These are phyloP conservation scores for Dendrobium nobile DNA, from an alignment of 106 monocot species.

Conservation along the genomic window DNA sequence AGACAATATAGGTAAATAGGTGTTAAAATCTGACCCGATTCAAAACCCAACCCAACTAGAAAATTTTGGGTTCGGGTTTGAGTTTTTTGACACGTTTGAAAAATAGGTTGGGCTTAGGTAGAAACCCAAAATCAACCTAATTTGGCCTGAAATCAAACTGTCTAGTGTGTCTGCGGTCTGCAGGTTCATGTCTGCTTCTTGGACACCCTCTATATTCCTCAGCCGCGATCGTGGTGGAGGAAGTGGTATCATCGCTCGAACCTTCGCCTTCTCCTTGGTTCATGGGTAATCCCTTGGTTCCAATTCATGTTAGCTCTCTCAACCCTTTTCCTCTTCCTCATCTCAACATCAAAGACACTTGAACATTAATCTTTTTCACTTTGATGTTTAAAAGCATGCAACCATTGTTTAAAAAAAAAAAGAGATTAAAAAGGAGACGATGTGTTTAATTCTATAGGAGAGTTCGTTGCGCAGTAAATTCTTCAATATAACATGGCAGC, in stretches of 20 bases:
- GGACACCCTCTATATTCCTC: slow-evolving; percentile 28
- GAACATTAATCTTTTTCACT: slow-evolving; percentile 33
- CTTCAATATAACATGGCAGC: slow-evolving; percentile 90
- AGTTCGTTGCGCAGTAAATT: slow-evolving; percentile 90
- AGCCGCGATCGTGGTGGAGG: not conserved
- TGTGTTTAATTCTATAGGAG: slow-evolving; percentile 37
- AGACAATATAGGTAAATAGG: too few relatives aligned
- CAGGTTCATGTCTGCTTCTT: slow-evolving; percentile 42
- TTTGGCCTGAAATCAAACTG: too few relatives aligned
- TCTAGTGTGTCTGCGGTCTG: too few relatives aligned
- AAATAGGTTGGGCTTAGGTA: too few relatives aligned
- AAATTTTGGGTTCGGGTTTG: too few relatives aligned
- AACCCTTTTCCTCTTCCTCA: slow-evolving; percentile 52
- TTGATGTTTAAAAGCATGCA: too few relatives aligned
- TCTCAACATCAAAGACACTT: slow-evolving; percentile 59
- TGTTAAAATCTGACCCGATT: too few relatives aligned
- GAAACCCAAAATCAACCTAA: too few relatives aligned
- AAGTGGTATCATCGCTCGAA: slow-evolving; percentile 28
- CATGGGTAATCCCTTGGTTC: slow-evolving; percentile 49
- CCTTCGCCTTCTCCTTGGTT: slow-evolving; percentile 59
- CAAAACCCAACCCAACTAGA: too few relatives aligned
- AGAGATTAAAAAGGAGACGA: too few relatives aligned
- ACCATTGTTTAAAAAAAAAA: not conserved
- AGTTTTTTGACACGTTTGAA: too few relatives aligned
- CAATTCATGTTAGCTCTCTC: slow-evolving; percentile 36